These are phyloP conservation scores for Psilocybe cubensis DNA, from an alignment of 768 basidiomycete genomes.

Conservation along the genomic window DNA sequence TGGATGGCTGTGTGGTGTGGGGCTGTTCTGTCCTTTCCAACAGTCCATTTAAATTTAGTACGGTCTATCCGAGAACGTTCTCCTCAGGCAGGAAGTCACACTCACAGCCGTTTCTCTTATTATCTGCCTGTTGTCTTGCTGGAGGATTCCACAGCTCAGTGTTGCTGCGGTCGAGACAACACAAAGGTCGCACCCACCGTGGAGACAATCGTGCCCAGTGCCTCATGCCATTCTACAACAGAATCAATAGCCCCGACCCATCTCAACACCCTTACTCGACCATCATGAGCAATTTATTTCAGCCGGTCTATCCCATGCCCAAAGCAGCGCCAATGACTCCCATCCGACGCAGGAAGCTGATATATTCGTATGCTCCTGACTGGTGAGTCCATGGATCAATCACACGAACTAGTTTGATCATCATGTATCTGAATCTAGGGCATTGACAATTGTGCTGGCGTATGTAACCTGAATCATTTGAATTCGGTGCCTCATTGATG, in stretches of 20 bases:
- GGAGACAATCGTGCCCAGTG: background rate
- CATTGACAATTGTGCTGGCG: conserved; percentile 69
- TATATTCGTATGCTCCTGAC: conserved; percentile 74
- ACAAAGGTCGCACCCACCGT: background rate
- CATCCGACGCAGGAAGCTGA: conserved; percentile 41
- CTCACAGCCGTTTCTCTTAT: background rate
- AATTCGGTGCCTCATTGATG: background rate
- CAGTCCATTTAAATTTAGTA: background rate
- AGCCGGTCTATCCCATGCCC: conserved; percentile 14
- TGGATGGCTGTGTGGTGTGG: no score
- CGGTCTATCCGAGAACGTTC: background rate
- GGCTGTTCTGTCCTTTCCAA: background rate
- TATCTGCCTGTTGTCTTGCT: background rate
- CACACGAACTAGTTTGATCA: conserved; percentile 11
- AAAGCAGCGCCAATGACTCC: conserved; percentile 29
- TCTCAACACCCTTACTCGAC: conserved; percentile 13
- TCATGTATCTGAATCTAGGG: conserved; percentile 43
- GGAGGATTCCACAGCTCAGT: background rate
- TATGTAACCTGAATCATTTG: conserved; percentile 36
- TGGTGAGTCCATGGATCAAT: conserved; percentile 52
- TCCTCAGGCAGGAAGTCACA: background rate
- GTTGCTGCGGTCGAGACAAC: background rate
- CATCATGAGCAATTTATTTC: conserved; percentile 32
- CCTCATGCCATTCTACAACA: conserved; percentile 37
- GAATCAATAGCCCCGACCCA: conserved; percentile 21